Base-by-base conservation (phyloP, 345 rosid species). In the Anacardium occidentale region DNA sequence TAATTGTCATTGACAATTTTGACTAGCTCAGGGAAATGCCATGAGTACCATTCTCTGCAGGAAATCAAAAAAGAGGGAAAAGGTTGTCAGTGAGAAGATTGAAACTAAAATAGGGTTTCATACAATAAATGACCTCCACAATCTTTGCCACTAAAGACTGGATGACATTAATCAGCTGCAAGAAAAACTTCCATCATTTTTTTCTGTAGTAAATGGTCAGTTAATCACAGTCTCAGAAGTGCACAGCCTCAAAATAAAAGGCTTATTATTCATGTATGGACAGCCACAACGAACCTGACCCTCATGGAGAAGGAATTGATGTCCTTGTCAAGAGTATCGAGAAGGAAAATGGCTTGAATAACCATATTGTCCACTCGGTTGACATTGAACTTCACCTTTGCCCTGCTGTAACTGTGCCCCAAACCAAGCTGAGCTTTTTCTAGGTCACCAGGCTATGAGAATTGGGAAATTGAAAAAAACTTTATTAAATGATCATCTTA, bases 361-460 rank as follows among this genome's bases (percentile, higher is more conserved):
- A 95, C 95, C 97, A 95, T 95, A 71, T 92, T 92, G 68, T 95
- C 98, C 24, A 89, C 91, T 14, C 94, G 78, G 83, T 95, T 89
- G 45, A 92, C 97, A 75, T 95, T 95, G 84, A 95, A 95, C 83
- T 95, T 95, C 73, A 95, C 98, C 73, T 95, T 92, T 10, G 97
- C 98, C 79, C 99, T 84, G 78, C 97, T 95, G 83, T 92, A 95
- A 73, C 97, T 95, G 77, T 95, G 99, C 3, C 89, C 94, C 42
- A 95, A 83, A 75, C 99, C 99, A 77, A 95, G 94, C 71, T 95
- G 99, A 11, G 96, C 91, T 83, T 91, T 92, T 70, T 92, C 98
- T 68, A 89, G 34, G 79, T 92, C 98, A 70, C 99, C 92, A 22
- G 97, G 85, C 98, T 92, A 84, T 64, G 72, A 12, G 72, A 37